Base-by-base conservation (phyloP, 306 rosid species). In the Lablab purpureus region DNA sequence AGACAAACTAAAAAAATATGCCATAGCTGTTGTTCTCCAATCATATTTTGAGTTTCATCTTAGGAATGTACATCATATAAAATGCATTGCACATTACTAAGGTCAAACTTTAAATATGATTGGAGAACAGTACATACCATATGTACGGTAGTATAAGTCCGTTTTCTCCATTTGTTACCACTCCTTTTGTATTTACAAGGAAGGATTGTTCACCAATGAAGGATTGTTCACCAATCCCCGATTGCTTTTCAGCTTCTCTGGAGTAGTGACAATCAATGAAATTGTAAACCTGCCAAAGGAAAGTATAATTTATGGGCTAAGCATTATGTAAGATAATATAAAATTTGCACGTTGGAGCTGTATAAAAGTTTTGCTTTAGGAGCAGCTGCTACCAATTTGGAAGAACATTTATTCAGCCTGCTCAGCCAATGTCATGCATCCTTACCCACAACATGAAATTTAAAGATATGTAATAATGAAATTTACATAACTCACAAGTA, bases 191-290 rank as follows among this genome's bases (percentile, higher is more conserved):
- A n/a, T n/a, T n/a, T n/a, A n/a, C n/a, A n/a, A n/a, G n/a, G n/a
- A n/a, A n/a, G n/a, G n/a, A n/a, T n/a, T n/a, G n/a, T n/a, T n/a
- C n/a, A n/a, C n/a, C n/a, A n/a, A n/a, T n/a, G n/a, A n/a, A n/a
- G n/a, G n/a, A n/a, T n/a, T n/a, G n/a, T n/a, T n/a, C 99, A 21
- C 98, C 99, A 9, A 95, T 82, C 70, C 85, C 83, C 98, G 97
- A 95, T 62, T 91, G 81, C 72, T 85, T 84, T 25, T 93, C 88
- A 9, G 83, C 89, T 75, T 91, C 98, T 59, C 32, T 65, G 0
- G 94, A 91, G 86, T 87, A 91, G 84, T 90, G 93, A 72, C 99
- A 95, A 82, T 92, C 97, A 83, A 91, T 91, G 75, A 95, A 87
- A 77, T 91, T 92, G 81, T 92, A 94, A 72, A 95, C 89, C 99